Evolutionary conservation across 148 eudicot genomes (phyloP), one percentile per base, ranked within the genome.

Genomic region (Nyssa sinensis): DNA sequence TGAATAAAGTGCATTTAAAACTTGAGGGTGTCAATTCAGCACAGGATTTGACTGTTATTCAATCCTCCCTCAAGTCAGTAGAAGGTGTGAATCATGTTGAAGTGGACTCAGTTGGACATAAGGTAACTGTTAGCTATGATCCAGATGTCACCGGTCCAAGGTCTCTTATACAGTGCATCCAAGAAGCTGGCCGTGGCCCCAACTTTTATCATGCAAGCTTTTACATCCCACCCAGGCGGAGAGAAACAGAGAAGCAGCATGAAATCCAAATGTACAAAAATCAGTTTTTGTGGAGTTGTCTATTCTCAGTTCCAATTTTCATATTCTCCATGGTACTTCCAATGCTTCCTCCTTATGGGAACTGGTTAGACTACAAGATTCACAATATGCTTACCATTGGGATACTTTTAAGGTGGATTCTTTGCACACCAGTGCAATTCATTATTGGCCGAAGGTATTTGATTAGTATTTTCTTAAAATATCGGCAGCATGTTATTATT

Each of bases 391-490:
- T 95, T 67, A 88, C 87, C 10, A 44, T 86, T 82, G 99, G 99
- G 64, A 79, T 90, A 86, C 77, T 95, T 71, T 68, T 95, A 78
- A 86, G 94, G 80, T 95, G 99, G 89, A 83, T 88, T 71, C 80
- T 95, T 73, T 90, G 94, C 82, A 88, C 97, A 29, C 99, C 99
- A 34, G 89, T 95, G 65, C 99, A 95, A 78, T 90, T 95, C 71
- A 64, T 95, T 32, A 86, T 92, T 78, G 99, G 99, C 62, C 81
- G 66, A 87, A 90, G 99, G 98, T 94, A 84, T 63, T 64, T 25
- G 17, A 37, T 55, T 72, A 37, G 57, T 76, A 27, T 66, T 68
- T 41, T 10, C n/a, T n/a, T 27, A 49, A 13, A 55, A 55, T 62
- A 51, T 29, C 44, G 24, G 62, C 77, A n/a, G 34, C 25, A 29